These are phyloP conservation scores for Azolla pinnata DNA, from an alignment of 75 land plant species.

Conservation along the genomic window DNA sequence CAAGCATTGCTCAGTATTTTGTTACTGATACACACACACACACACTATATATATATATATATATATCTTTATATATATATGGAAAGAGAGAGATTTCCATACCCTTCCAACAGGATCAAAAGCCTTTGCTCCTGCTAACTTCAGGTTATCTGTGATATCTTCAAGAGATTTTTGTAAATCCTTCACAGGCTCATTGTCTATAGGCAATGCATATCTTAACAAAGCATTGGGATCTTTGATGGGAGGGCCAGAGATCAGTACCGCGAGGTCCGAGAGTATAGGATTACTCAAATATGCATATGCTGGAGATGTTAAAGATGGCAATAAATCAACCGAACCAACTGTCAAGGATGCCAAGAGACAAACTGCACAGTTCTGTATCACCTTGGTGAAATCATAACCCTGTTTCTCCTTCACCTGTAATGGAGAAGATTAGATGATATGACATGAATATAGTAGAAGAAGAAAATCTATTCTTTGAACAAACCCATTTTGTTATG, in stretches of 20 bases:
- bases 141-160: conserved; percentile 79
- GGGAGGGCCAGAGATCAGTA: conserved; percentile 84
- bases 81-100: conserved; percentile 8
- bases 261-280: conserved; percentile 51
- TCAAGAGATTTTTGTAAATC: conserved; percentile 97
- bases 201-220: conserved; percentile 88
- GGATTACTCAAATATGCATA: conserved; percentile 27
- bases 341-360: conserved; percentile 54
- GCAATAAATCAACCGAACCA: conserved; percentile 15
- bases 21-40: too few species aligned
- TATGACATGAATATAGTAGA: too few species aligned
- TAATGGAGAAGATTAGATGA: too few species aligned
- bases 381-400: too few species aligned
- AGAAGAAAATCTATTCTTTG: too few species aligned
- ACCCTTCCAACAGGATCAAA: conserved; percentile 79
- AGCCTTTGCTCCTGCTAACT: conserved; percentile 72
- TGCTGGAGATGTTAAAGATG: conserved; percentile 10
- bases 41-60: background rate
- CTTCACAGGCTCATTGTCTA: conserved; percentile 77
- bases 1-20: too few species aligned
- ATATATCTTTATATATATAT: background rate
- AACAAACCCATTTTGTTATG: too few species aligned
- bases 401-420: too few species aligned
- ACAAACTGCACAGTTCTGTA: conserved; percentile 57
- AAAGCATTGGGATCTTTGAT: conserved; percentile 88